phyloP scores from a whole-genome alignment of 2,329 filamentous ascomycete species.

The Colletotrichum graminicola region DNA sequence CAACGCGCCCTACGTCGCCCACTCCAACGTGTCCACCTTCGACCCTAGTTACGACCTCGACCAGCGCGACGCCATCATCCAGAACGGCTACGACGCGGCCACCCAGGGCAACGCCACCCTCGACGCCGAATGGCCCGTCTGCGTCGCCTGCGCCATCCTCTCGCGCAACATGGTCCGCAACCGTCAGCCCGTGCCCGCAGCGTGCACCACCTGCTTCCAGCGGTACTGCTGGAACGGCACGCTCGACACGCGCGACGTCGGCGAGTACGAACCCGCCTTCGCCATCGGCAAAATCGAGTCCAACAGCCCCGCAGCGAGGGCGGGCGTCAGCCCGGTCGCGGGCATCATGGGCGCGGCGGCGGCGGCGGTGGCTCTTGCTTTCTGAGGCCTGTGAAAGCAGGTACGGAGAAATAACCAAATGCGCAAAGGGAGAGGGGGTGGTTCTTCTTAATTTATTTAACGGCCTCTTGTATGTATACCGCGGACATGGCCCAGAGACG shows the following conservation, averaged over 20 bases:
- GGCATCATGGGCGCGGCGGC: constrained; percentile 23
- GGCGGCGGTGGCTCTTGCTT: constrained; percentile 1
- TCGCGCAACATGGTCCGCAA: constrained; percentile 81
- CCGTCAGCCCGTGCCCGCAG: constrained; percentile 73
- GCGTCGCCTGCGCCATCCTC: constrained; percentile 89
- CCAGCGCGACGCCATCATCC: constrained; percentile 83
- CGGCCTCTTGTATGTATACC: constrained; percentile 1
- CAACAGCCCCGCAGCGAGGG: constrained; percentile 36
- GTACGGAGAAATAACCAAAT: neutral
- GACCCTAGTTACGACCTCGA: constrained; percentile 71
- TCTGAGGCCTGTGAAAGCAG: neutral
- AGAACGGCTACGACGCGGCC: constrained; percentile 86
- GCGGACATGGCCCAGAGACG: neutral
- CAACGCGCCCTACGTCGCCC: constrained; percentile 82
- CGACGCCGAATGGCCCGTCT: constrained; percentile 81
- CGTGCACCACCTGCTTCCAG: constrained; percentile 81
- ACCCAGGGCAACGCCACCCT: constrained; percentile 86
- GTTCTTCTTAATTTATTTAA: neutral
- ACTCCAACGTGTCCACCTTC: constrained; percentile 86
- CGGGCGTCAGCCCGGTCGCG: constrained; percentile 14
- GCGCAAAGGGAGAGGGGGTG: neutral
- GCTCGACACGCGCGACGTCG: constrained; percentile 43
- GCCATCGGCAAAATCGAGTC: constrained; percentile 45
- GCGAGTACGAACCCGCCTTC: constrained; percentile 49
- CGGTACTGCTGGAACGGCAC: constrained; percentile 96